Base-by-base conservation (phyloP, 1,284 basidiomycete species). In the Cryptococcus sp. region DNA sequence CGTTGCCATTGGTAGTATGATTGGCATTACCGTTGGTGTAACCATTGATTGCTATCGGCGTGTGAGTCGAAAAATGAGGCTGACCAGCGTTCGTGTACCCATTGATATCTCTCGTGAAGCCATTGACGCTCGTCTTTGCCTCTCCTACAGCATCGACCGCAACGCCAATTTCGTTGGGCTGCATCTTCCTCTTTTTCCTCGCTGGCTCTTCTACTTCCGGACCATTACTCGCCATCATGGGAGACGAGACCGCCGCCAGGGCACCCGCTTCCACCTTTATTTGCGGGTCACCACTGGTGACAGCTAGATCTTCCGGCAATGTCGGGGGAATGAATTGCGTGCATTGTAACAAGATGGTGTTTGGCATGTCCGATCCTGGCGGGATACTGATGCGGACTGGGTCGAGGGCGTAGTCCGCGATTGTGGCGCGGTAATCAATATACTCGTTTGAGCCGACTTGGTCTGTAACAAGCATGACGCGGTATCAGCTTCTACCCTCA, bases 401-500 rank as follows among this genome's bases (percentile, higher is more conserved):
- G 11, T 52, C 19, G 7, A 63, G 56, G 15, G 67, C 62, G 62
- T 66, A 73, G n/a, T 59, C 52, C 49, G 54, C 57, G 53, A 77
- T 62, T 1, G 72, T 73, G 41, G 68, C 51, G 34, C 69, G 62
- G 61, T 74, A 75, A 55, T 77, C 70, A 50, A 77, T 61, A 55
- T 65, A 76, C 26, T 63, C 52, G 47, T 70, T 47, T 2, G 73
- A 73, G 10, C 73, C 74, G 13, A 65, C 6, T 48, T 73, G 67
- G 19, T 67, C 74, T 70, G 40, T 17, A 15, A 13, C 16, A 16
- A 51, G 19, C 37, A 51, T 23, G 7, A 43, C 3, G 26, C 41
- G 19, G 23, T 3, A 34, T 20, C 16, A 48, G 44, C 5, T 16
- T 15, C 2, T 17, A 55, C 22, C 20, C 23, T 19, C 37, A 50